Percentiles rank a stretch among this genome's conserved stretches.
Conservation (phyloP, 129 eudicot species). For the Artemisia annua region DNA sequence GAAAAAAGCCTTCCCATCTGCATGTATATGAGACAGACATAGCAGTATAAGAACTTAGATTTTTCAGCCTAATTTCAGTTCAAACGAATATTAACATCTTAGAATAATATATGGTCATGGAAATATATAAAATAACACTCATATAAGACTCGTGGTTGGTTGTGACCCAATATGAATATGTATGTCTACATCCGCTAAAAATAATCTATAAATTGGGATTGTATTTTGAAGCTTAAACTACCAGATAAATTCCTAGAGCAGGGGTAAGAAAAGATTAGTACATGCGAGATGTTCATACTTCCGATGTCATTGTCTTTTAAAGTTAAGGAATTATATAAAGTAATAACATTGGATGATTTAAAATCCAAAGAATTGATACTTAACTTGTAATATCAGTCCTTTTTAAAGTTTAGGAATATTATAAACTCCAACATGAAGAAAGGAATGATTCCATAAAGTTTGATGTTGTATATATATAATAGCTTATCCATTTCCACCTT, state of each 20-base stretch:
- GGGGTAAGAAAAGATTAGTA: conserved; percentile 20
- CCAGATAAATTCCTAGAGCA: conserved; percentile 15
- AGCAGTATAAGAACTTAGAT: not conserved
- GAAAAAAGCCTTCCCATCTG: conserved; percentile 95
- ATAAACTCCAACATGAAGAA: too few species aligned
- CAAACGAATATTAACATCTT: not conserved
- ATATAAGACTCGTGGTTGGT: not conserved
- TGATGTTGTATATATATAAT: too few species aligned
- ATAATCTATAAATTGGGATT: not conserved
- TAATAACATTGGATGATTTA: too few species aligned
- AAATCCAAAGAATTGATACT: too few species aligned
- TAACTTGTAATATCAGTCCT: too few species aligned
- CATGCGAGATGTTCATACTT: conserved; percentile 28
- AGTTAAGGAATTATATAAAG: too few species aligned
- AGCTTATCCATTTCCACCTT: too few species aligned
- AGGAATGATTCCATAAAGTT: too few species aligned
- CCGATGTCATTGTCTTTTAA: too few species aligned
- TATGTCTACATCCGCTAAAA: not conserved
- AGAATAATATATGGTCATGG: conserved; percentile 9
- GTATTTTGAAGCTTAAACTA: conserved; percentile 12
- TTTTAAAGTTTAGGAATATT: too few species aligned
- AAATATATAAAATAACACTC: too few species aligned
- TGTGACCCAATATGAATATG: conserved; percentile 14
- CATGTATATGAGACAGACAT: conserved; percentile 3
- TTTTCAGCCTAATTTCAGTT: not conserved